Evolutionary conservation across 768 basidiomycete species (phyloP).

Genomic region (Hemileccinum rubropunctum): DNA sequence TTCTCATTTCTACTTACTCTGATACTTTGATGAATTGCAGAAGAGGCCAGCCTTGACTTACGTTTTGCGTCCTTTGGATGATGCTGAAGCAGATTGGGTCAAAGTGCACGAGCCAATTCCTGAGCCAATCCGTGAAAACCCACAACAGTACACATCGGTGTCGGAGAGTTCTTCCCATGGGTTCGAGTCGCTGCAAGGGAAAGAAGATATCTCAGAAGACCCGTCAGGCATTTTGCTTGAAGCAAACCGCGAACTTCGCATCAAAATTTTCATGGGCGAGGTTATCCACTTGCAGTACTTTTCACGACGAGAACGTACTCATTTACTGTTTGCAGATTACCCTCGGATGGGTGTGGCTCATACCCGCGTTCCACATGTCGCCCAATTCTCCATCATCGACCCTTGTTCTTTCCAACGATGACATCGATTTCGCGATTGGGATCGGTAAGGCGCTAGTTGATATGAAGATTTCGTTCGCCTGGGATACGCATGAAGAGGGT

Average conservation of each 20-base stretch:
- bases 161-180: constrained; percentile 4
- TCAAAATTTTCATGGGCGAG: constrained; percentile 73
- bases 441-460: constrained; percentile 66
- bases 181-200: neutral
- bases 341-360: constrained; percentile 85
- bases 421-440: constrained; percentile 78
- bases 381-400: constrained; percentile 38
- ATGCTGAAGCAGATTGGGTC: constrained; percentile 39
- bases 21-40: constrained; percentile 15
- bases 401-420: constrained; percentile 52
- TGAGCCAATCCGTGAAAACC: neutral
- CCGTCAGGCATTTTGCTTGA: constrained; percentile 56
- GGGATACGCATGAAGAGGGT: constrained; percentile 23
- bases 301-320: neutral
- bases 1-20: neutral
- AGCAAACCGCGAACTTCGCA: constrained; percentile 62
- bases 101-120: constrained; percentile 28
- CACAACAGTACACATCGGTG: neutral
- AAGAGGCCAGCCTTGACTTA: constrained; percentile 43
- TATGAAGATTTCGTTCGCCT: constrained; percentile 61
- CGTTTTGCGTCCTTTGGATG: constrained; percentile 38
- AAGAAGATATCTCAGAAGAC: constrained; percentile 17
- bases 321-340: constrained; percentile 46
- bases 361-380: constrained; percentile 79
- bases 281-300: constrained; percentile 33